Base-by-base conservation (phyloP, 2,329 filamentous ascomycete genomes). In the Cylindrodendrum hubeiense region DNA sequence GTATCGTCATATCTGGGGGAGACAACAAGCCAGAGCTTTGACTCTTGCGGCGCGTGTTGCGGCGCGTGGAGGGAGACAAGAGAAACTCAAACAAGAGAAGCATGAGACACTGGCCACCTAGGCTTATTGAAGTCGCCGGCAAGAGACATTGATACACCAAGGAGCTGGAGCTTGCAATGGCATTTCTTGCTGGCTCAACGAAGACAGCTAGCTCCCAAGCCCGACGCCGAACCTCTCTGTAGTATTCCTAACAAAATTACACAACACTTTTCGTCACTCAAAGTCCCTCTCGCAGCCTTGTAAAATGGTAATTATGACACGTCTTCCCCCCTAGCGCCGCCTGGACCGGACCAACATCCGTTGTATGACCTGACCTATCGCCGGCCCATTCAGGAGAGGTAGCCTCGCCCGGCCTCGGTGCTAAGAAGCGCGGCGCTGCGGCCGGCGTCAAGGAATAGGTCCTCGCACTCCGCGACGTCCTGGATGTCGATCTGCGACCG, bases 371-470 rank as follows among this genome's bases (percentile, higher is more conserved):
- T 60, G 12, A 46, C 54, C 60, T 52, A 43, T 24, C 56, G 54
- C 21, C 52, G 24, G 24, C 39, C 46, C 46, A 47, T 63, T 87
- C 79, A 91, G 76, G 85, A 85, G 71, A 94, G 85, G 81, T 90
- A 95, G 65, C 85, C 88, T 71, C 84, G 85, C 71, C 87, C 89
- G 60, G 87, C 86, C 80, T 90, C 89, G 77, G 87, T 81, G 68
- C 80, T 83, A 74, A 94, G 87, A 71, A 95, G 86, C 67, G 85
- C 82, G 68, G 93, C 93, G 79, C 93, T 95, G 72, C 93, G 88
- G 76, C 90, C 90, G 53, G 93, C 92, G 80, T 96, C 93, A 71
- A 95, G 88, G 84, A 96, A 95, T 54, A 96, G 83, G 75, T 94
- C 92, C 79, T 95, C 91, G 78, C 92, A 95, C 82, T 96, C 93